Evolutionary conservation across 768 basidiomycete species (phyloP).

Genomic region (Nidularia pulvinata): DNA sequence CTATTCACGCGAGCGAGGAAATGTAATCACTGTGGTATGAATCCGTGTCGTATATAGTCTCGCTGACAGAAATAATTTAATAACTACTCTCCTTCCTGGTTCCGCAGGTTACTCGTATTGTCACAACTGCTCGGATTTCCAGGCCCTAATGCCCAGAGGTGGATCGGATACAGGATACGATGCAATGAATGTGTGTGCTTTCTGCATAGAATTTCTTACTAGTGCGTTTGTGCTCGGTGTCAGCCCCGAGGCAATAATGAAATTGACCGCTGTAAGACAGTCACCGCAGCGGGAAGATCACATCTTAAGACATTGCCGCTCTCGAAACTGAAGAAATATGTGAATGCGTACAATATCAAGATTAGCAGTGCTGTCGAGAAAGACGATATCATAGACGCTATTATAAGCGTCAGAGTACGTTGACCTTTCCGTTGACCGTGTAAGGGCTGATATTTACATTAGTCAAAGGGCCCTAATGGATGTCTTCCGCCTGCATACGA

Average conservation of each 20-base stretch:
- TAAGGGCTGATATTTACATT: neutral
- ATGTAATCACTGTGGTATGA: conserved; percentile 78
- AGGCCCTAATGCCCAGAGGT: conserved; percentile 73
- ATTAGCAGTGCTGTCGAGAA: conserved; percentile 70
- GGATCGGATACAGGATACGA: conserved; percentile 62
- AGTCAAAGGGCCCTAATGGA: conserved; percentile 50
- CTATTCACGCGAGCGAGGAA: conserved; percentile 61
- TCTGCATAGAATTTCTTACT: conserved; percentile 68
- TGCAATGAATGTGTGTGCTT: conserved; percentile 64
- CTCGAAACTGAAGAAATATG: conserved; percentile 66
- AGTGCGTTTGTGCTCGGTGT: conserved; percentile 37
- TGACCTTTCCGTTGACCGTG: neutral
- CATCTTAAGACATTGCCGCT: conserved; percentile 58
- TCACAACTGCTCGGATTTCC: conserved; percentile 71
- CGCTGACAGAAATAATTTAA: neutral
- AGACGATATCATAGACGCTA: conserved; percentile 72
- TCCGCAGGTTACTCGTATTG: conserved; percentile 56
- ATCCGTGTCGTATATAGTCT: neutral
- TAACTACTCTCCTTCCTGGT: neutral
- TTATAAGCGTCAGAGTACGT: conserved; percentile 54
- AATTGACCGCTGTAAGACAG: conserved; percentile 36
- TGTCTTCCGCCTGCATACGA: conserved; percentile 63
- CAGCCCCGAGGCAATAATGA: neutral
- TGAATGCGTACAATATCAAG: conserved; percentile 67
- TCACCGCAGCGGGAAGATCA: conserved; percentile 65